Evolutionary conservation across 2,329 filamentous ascomycete genomes (phyloP), one percentile per base, ranked within the genome.

Genomic region (Penicillium sumatraense): DNA sequence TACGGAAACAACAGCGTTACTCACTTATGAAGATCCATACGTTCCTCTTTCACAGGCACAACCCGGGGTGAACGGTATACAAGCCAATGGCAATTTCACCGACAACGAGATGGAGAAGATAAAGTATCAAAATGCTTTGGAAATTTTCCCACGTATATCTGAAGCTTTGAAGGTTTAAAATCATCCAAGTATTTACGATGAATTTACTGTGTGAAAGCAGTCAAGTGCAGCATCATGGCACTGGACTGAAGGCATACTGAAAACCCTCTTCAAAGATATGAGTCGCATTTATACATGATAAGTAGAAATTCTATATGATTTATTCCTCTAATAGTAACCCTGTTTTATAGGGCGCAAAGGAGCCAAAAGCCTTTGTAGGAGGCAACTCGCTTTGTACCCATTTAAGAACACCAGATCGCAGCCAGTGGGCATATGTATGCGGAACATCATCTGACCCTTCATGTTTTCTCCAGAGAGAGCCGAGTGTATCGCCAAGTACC

Each of bases 51-150:
- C 27, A 3, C 57, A 62, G 45, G 49, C 56, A 4, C 31, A 42
- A 10, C 45, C 60, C 3, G 56, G 38, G 6, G 18, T 62, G 7
- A 7, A 42, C 2, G 36, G 47, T 13, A 61, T 59, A 3, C 45
- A 61, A 40, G 16, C 1, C 16, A 61, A 64, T 57, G 65, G 64
- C 1, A 54, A 56, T n/a, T 70, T 66, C 47, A 64, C 58, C 3
- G 40, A 18, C 5, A 50, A 27, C 1, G 59, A 61, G 14, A 66
- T 66, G 60, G 52, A 38, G 21, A 44, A 45, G 14, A 64, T 68
- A 26, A 65, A 65, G 41, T 55, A 59, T 14, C 53, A 59, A 29
- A 68, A 69, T 60, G 64, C 58, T 5, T 54, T 70, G 38, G 41
- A 38, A 20, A 53, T 69, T 5, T 66, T 68, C 24, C 65, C 67